These are phyloP conservation scores for Tylopilus rubrobrunneus DNA, from an alignment of 768 basidiomycete species.

Conservation along the genomic window DNA sequence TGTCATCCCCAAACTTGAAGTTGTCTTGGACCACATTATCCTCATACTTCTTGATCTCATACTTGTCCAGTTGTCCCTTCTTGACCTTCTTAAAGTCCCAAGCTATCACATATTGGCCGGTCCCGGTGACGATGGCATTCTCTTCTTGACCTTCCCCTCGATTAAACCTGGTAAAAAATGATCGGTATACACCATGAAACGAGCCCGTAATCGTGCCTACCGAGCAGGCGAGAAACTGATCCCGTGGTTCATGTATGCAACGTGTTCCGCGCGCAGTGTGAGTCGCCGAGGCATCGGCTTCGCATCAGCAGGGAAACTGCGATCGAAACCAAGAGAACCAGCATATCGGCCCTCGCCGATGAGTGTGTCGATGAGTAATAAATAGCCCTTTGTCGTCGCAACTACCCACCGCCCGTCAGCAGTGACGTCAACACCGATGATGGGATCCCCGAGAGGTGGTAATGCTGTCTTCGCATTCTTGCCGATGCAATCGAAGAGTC, in stretches of 20 bases:
- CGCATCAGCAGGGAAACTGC: slow-evolving; percentile 90
- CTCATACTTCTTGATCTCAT: slow-evolving; percentile 96
- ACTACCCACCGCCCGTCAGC: slow-evolving; percentile 93
- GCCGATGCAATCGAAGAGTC: slow-evolving; percentile 91
- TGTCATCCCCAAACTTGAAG: slow-evolving; percentile 97
- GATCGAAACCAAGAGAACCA: slow-evolving; percentile 84
- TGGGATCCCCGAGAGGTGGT: slow-evolving; percentile 92
- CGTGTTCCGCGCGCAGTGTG: slow-evolving; percentile 86
- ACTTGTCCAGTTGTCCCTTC: slow-evolving; percentile 85
- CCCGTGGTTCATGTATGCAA: slow-evolving; percentile 87
- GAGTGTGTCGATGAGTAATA: slow-evolving; percentile 90
- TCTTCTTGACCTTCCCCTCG: slow-evolving; percentile 84
- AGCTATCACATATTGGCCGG: slow-evolving; percentile 86
- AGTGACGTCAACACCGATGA: slow-evolving; percentile 91
- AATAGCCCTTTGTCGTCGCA: slow-evolving; percentile 91
- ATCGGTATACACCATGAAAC: not conserved
- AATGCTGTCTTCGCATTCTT: slow-evolving; percentile 99
- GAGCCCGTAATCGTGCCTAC: slow-evolving; percentile 37
- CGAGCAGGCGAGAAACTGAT: slow-evolving; percentile 92
- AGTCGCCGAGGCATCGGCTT: slow-evolving; percentile 90
- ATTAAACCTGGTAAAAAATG: slow-evolving; percentile 68
- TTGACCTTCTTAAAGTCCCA: slow-evolving; percentile 99
- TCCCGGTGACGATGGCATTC: slow-evolving; percentile 94
- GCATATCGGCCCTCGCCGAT: slow-evolving; percentile 88
- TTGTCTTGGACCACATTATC: slow-evolving; percentile 94